Evolutionary conservation across 2,329 filamentous ascomycete genomes (phyloP).

Genomic region (Xylaria sp.): DNA sequence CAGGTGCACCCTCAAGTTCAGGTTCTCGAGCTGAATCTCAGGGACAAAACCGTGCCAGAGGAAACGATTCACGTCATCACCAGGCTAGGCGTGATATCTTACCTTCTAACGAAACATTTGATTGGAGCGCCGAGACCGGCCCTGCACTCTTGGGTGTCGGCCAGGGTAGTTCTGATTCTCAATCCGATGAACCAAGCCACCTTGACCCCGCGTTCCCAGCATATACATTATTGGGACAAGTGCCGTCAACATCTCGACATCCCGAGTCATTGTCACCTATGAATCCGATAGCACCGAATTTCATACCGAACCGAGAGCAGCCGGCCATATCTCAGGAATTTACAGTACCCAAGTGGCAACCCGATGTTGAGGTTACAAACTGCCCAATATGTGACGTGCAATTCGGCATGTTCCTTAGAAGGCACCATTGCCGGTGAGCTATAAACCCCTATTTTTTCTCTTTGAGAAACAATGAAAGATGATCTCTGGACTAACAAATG

Average conservation of each 20-base stretch:
- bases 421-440: conserved; percentile 87
- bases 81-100: neutral
- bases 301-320: conserved; percentile 19
- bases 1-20: conserved; percentile 1
- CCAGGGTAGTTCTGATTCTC: neutral
- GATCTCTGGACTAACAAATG: conserved; percentile 7
- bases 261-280: conserved; percentile 10
- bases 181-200: neutral
- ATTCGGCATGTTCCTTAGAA: conserved; percentile 87
- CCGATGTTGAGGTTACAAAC: conserved; percentile 80
- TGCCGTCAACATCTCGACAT: neutral
- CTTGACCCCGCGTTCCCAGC: neutral
- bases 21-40: neutral
- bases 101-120: neutral
- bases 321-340: conserved; percentile 54
- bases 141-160: too few species aligned
- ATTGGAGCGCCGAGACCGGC: neutral
- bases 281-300: conserved; percentile 32
- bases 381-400: conserved; percentile 85
- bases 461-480: neutral
- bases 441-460: too few species aligned
- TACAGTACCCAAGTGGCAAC: conserved; percentile 83
- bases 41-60: conserved; percentile 5
- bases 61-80: neutral
- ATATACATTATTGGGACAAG: neutral